phyloP scores from a whole-genome alignment of 176 grass and related monocot species.

The Ananas comosus region DNA sequence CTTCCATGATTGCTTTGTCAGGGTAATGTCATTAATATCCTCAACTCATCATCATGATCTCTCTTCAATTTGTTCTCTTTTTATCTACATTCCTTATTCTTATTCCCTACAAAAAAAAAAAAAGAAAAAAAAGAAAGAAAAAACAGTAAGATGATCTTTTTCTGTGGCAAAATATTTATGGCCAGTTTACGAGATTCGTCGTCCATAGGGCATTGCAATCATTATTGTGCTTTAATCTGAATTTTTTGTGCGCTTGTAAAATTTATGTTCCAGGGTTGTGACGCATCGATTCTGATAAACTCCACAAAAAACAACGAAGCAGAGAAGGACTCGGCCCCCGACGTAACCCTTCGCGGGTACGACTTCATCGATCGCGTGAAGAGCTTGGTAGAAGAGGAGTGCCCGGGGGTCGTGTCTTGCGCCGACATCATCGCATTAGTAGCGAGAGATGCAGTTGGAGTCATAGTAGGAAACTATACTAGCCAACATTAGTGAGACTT shows the following conservation, averaged over 20 bases:
- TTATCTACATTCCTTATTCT: neutral
- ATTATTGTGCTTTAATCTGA: neutral
- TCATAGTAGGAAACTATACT: conserved; percentile 33
- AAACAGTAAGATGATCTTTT: too few species aligned
- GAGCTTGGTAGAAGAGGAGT: conserved; percentile 61
- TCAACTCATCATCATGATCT: neutral
- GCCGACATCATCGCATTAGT: conserved; percentile 71
- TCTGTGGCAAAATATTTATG: too few species aligned
- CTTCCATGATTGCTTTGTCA: conserved; percentile 98
- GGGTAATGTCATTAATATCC: conserved; percentile 19
- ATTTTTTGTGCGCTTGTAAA: neutral
- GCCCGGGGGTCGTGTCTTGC: conserved; percentile 92
- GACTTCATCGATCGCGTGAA: conserved; percentile 63
- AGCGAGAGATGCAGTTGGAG: conserved; percentile 62
- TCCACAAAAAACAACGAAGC: conserved; percentile 36
- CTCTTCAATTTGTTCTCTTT: neutral
- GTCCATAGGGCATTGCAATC: neutral
- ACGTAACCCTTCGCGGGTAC: conserved; percentile 70
- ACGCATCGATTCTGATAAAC: conserved; percentile 76
- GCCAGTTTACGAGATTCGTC: too few species aligned
- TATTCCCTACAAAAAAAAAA: too few species aligned
- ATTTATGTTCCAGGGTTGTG: conserved; percentile 48
- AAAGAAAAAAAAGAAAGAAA: too few species aligned
- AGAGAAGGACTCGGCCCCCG: conserved; percentile 60
- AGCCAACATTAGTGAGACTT: neutral